Conservation (phyloP, 371 early-diverging fungal species). For the Syncephalastrum monosporum region DNA sequence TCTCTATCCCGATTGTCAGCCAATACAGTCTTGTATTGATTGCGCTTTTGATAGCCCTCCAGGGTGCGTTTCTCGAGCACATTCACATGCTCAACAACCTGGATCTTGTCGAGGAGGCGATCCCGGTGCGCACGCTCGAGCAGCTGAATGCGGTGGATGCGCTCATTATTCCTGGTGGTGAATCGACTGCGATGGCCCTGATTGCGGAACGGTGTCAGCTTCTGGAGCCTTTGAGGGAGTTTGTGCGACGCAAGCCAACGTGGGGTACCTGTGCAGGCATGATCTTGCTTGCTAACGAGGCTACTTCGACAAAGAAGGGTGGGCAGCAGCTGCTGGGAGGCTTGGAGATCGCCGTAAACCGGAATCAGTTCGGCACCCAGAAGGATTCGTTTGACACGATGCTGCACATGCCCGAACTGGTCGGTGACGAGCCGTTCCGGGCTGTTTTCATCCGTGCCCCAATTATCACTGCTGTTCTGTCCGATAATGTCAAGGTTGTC, state of each 20-base stretch:
- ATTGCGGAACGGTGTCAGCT: constrained; percentile 84
- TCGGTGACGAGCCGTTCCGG: constrained; percentile 56
- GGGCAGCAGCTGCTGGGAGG: constrained; percentile 87
- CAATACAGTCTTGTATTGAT: too few species aligned
- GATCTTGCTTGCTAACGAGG: constrained; percentile 85
- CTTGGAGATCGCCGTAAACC: constrained; percentile 78
- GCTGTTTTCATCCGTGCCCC: constrained; percentile 97
- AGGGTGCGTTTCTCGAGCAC: constrained; percentile 94
- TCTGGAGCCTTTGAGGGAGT: constrained; percentile 73
- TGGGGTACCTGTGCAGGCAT: constrained; percentile 98
- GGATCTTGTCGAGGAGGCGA: constrained; percentile 58
- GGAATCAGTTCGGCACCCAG: constrained; percentile 95
- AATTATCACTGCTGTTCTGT: constrained; percentile 70
- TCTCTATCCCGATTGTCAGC: too few species aligned
- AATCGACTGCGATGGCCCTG: constrained; percentile 90
- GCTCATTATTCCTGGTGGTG: constrained; percentile 94
- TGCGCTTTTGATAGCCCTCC: constrained; percentile 62
- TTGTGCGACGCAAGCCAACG: constrained; percentile 74
- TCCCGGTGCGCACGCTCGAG: constrained; percentile 70
- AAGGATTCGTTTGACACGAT: constrained; percentile 81
- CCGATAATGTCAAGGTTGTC: constrained; percentile 69
- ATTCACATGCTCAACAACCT: constrained; percentile 70
- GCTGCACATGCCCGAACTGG: constrained; percentile 64
- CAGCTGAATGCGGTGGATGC: constrained; percentile 76
- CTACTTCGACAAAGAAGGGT: constrained; percentile 73